Evolutionary conservation across 176 grass and related monocot species (phyloP), one percentile per base, ranked within the genome.

Genomic region (Melocanna baccifera): DNA sequence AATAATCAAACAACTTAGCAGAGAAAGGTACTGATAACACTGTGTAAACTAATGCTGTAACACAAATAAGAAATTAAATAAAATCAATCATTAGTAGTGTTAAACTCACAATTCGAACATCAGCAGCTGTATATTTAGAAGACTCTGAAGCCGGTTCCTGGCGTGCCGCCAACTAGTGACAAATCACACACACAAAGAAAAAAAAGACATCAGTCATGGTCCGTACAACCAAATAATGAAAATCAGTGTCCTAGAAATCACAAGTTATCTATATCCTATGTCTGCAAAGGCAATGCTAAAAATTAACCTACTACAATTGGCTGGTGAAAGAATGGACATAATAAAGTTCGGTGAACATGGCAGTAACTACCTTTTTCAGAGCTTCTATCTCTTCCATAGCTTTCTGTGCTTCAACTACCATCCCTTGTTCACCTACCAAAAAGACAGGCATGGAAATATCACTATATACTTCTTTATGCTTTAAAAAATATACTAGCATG

Each of bases 91-190:
- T 65, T 59, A 52, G 69, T 61, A n/a, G 20, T 10, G 64, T 76
- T 66, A 19, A 80, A 93, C 96, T 98, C 84, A 98, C 96, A 88
- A 98, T 98, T 76, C 96, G 85, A 90, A 98, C 93, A 93, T 98
- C 96, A 91, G 82, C 90, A 47, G 74, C 91, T 30, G 86, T 92
- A 83, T 92, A 95, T 75, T 90, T 90, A 61, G 91, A 73, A 81
- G 88, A 77, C 61, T 94, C 92, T 84, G 85, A 62, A 78, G 76
- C 30, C 36, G 87, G 91, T 36, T 98, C 96, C 42, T 85, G 93
- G 52, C 91, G 87, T 83, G 83, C 72, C 5, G 89, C 85, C 83
- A 95, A 84, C 96, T 98, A 71, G 43, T 72, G 40, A 86, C 50
- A 66, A 82, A 70, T 23, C 2, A 76, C 71, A 74, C 74, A 76